Evolutionary conservation across 2,329 filamentous ascomycete genomes (phyloP).

Genomic region (Raffaelea ambrosiae): DNA sequence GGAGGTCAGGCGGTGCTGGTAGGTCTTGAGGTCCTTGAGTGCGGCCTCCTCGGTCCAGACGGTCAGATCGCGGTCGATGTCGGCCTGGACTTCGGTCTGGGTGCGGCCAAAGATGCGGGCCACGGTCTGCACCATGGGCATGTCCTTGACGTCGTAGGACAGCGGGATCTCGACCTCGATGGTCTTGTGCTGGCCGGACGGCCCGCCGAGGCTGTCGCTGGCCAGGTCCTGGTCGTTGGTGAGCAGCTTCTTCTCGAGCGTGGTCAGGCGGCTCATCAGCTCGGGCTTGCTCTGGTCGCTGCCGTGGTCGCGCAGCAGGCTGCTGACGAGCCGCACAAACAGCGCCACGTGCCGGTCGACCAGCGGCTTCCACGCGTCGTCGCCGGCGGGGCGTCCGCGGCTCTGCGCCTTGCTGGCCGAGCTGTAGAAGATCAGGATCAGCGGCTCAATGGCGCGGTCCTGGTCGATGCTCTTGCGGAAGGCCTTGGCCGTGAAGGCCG

Average conservation of each 20-base stretch:
- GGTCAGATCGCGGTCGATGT: conserved; percentile 73
- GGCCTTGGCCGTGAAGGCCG: conserved; percentile 78
- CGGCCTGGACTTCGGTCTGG: conserved; percentile 71
- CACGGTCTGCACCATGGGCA: conserved; percentile 85
- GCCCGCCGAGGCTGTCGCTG: conserved; percentile 44
- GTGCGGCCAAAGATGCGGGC: conserved; percentile 77
- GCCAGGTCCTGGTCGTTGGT: conserved; percentile 88
- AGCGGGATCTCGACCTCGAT: conserved; percentile 77
- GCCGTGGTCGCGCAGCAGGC: conserved; percentile 73
- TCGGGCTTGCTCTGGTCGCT: conserved; percentile 81
- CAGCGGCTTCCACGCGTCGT: conserved; percentile 84
- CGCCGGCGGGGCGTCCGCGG: conserved; percentile 61
- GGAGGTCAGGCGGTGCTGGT: conserved; percentile 80
- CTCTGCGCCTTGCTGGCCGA: conserved; percentile 83
- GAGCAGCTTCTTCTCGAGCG: conserved; percentile 86
- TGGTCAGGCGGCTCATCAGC: conserved; percentile 66
- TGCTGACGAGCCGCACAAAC: conserved; percentile 79
- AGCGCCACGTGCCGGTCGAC: conserved; percentile 92
- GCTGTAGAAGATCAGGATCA: conserved; percentile 94
- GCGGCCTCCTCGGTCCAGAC: conserved; percentile 90
- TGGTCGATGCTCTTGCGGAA: conserved; percentile 92
- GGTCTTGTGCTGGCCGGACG: conserved; percentile 53
- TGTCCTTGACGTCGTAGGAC: conserved; percentile 91
- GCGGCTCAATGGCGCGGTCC: conserved; percentile 83
- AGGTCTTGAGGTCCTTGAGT: conserved; percentile 82